Base-by-base conservation (phyloP, 2,329 filamentous ascomycete genomes). In the Penicillium sp. region DNA sequence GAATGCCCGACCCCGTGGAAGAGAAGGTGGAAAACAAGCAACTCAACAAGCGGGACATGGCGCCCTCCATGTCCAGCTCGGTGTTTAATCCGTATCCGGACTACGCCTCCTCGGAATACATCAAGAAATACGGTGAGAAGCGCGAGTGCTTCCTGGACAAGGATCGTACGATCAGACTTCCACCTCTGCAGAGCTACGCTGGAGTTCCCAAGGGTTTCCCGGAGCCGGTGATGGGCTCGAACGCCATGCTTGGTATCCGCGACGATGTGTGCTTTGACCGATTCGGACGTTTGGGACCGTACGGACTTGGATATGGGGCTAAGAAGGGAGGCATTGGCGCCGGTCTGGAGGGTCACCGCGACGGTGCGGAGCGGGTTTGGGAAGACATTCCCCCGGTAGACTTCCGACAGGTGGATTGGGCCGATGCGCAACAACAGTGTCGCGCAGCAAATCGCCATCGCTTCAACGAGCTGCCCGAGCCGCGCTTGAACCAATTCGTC, bases 251-350 rank as follows among this genome's bases (percentile, higher is more conserved):
- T 13, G 88, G 87, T 0, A 78, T 98, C 35, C 85, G 89, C 19
- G 86, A 96, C 63, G 89, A 96, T 67, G 85, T 97, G 47, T 99
- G 95, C 77, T 97, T 96, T 70, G 95, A 99, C 65, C 84, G 95
- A 2, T 96, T 90, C 71, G 93, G 93, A 3, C 85, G 92, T 61
- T 85, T 95, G 29, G 93, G 91, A 0, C 90, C 93, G 0, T 99
- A 99, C 66, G 93, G 93, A 0, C 85, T 91, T 59, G 93, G 93
- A 9, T 98, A 98, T 73, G 90, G 89, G 31, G 79, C 83, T 33
- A 86, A 87, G 56, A 86, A 83, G 62, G 93, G 93, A 13, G 93
- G 93, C 1, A 86, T 89, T 26, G 92, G 93, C 4, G 87, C 90
- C n/a, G 93, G 91, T 11, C 84, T 96, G 73, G 87, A 92, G 66